Evolutionary conservation across 768 basidiomycete species (phyloP).

Genomic region (Lyophyllum decastes): DNA sequence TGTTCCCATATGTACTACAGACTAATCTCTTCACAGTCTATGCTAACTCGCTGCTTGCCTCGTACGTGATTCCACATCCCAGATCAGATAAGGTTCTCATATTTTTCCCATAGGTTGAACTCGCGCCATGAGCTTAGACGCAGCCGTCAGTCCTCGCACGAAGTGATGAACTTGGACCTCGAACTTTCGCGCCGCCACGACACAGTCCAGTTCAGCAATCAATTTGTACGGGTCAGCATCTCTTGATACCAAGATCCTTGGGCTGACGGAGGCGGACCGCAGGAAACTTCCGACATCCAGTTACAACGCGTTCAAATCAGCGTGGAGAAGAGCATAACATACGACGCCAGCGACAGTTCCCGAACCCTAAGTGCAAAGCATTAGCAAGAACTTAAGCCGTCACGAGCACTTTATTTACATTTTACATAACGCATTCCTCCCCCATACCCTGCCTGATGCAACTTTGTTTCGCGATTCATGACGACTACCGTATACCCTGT

Average conservation of each 20-base stretch:
- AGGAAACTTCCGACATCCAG: background rate
- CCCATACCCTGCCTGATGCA: too few species aligned
- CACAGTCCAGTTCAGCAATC: background rate
- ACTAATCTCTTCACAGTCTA: conserved; percentile 19
- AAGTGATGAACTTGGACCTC: background rate
- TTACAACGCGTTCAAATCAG: background rate
- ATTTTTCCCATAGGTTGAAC: background rate
- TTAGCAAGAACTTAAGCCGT: background rate
- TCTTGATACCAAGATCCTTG: background rate
- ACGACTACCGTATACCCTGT: too few species aligned
- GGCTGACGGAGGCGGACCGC: background rate
- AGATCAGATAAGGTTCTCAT: background rate
- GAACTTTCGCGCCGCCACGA: background rate
- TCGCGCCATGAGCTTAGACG: background rate
- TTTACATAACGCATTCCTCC: background rate
- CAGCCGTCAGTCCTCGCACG: background rate
- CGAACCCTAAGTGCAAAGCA: background rate
- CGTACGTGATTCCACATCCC: conserved; percentile 4
- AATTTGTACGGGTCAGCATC: background rate
- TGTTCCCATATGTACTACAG: too few species aligned
- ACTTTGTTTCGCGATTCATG: too few species aligned
- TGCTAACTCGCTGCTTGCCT: conserved; percentile 25
- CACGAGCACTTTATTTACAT: background rate
- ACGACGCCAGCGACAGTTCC: background rate
- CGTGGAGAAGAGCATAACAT: background rate